These are phyloP conservation scores for Phaeodactylum tricornutum DNA, from an alignment of 108 stramenopile species.

Conservation along the genomic window DNA sequence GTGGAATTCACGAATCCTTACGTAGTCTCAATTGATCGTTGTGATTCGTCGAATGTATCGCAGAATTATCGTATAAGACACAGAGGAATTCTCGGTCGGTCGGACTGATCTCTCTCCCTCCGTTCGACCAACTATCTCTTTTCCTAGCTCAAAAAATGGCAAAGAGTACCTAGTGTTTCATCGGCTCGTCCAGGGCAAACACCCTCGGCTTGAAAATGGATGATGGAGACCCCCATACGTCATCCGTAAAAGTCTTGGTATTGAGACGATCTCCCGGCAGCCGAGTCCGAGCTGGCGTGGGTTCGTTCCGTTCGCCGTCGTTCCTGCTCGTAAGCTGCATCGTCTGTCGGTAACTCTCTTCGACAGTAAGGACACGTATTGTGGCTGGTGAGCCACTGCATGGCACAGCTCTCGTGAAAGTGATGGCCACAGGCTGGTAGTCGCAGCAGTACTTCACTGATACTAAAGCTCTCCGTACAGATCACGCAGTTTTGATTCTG, in stretches of 20 bases:
- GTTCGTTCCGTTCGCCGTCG: constrained; percentile 32
- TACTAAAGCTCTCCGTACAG: constrained; percentile 43
- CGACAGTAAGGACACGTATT: constrained; percentile 84
- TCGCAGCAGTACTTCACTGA: constrained; percentile 46
- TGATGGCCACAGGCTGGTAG: constrained; percentile 67
- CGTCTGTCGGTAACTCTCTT: constrained; percentile 74
- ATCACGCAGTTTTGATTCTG: constrained; percentile 41
- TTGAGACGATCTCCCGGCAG: constrained; percentile 2
- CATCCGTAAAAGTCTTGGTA: constrained; percentile 15
- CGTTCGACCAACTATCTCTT: no score
- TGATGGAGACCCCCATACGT: no score
- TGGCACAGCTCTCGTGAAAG: constrained; percentile 75
- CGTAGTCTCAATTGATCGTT: no score
- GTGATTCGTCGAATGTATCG: no score
- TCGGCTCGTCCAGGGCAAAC: no score
- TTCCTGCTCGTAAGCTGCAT: constrained; percentile 65
- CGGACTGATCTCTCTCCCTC: no score
- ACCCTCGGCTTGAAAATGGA: no score
- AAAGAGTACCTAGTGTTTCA: no score
- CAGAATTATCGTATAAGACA: no score
- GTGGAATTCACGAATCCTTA: no score
- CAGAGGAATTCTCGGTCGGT: no score
- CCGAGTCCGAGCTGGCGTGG: constrained; percentile 18
- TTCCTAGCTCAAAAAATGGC: no score
- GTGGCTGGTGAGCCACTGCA: constrained; percentile 62